Percentiles rank a stretch among this genome's conserved stretches.
phyloP scores from a whole-genome alignment of 352 stramenopile species.

The Phytophthora rubi region DNA sequence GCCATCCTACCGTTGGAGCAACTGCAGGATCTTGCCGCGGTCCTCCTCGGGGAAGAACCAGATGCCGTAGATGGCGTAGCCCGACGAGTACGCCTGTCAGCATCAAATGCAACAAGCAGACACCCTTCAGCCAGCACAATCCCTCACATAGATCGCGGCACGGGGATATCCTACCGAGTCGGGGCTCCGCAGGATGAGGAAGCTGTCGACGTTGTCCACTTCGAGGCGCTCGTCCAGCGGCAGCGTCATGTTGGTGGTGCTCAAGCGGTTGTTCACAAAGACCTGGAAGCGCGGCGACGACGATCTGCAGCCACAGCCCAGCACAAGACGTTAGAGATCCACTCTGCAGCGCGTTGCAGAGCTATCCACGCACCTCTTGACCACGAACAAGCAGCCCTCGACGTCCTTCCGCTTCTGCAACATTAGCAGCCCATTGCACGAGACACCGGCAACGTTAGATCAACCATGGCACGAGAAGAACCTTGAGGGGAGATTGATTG shows the following conservation, averaged over 20 bases:
- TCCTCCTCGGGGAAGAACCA: conserved; percentile 91
- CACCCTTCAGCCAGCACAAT: conserved; percentile 3
- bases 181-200: conserved; percentile 82
- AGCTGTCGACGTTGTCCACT: conserved; percentile 86
- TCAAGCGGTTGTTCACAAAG: conserved; percentile 91
- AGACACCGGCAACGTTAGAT: conserved; percentile 18
- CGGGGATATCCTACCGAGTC: conserved; percentile 43
- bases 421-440: background rate
- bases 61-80: conserved; percentile 85
- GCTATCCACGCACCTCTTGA: conserved; percentile 61
- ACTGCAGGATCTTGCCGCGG: conserved; percentile 75
- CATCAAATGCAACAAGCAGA: background rate
- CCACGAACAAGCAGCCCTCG: conserved; percentile 85
- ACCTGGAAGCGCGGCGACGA: conserved; percentile 84
- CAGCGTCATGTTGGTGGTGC: conserved; percentile 88
- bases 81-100: conserved; percentile 40
- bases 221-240: conserved; percentile 71
- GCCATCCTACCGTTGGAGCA: conserved; percentile 65
- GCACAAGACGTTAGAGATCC: background rate
- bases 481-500: no score
- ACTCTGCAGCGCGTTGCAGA: background rate
- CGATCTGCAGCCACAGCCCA: conserved; percentile 44
- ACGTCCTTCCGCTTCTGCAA: conserved; percentile 88
- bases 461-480: background rate
- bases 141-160: background rate